These are phyloP conservation scores for Lanmaoa pseudosensibilis DNA, from an alignment of 768 basidiomycete genomes.

Conservation along the genomic window DNA sequence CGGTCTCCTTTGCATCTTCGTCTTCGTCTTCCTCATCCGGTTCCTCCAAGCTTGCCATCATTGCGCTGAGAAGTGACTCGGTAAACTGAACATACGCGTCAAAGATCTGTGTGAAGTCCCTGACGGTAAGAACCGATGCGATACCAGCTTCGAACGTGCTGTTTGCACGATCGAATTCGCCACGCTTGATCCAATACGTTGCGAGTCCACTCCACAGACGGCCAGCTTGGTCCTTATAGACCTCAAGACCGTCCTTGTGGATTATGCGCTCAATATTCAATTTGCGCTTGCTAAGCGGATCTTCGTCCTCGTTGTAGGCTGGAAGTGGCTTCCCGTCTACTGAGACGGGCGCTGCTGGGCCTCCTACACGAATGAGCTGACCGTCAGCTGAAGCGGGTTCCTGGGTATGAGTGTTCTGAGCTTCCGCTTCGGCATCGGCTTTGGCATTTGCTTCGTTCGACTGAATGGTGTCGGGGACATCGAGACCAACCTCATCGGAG, in stretches of 20 bases:
- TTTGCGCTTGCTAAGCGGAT: constrained; percentile 64
- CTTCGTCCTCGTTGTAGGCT: constrained; percentile 79
- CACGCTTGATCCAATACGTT: constrained; percentile 98
- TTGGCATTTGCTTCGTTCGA: constrained; percentile 53
- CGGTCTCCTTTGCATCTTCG: constrained; percentile 72
- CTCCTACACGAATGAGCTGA: constrained; percentile 69
- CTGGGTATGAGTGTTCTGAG: constrained; percentile 27
- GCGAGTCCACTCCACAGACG: constrained; percentile 94
- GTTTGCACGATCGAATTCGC: constrained; percentile 90
- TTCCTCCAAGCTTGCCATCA: constrained; percentile 84
- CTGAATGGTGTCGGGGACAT: constrained; percentile 68
- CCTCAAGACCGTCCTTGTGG: constrained; percentile 76
- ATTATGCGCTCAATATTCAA: constrained; percentile 89
- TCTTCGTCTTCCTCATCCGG: constrained; percentile 79
- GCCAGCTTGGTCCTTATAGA: constrained; percentile 97
- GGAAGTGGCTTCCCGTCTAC: constrained; percentile 50
- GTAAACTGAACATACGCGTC: constrained; percentile 95
- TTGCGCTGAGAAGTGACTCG: constrained; percentile 82
- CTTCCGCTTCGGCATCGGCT: constrained; percentile 46
- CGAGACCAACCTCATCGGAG: constrained; percentile 90
- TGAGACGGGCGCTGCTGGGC: constrained; percentile 55
- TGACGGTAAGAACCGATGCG: constrained; percentile 80
- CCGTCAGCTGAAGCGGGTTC: constrained; percentile 54
- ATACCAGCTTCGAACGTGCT: constrained; percentile 87
- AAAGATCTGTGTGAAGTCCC: constrained; percentile 98